These are phyloP conservation scores for Leucaena leucocephala DNA, from an alignment of 306 rosid genomes.

Conservation along the genomic window DNA sequence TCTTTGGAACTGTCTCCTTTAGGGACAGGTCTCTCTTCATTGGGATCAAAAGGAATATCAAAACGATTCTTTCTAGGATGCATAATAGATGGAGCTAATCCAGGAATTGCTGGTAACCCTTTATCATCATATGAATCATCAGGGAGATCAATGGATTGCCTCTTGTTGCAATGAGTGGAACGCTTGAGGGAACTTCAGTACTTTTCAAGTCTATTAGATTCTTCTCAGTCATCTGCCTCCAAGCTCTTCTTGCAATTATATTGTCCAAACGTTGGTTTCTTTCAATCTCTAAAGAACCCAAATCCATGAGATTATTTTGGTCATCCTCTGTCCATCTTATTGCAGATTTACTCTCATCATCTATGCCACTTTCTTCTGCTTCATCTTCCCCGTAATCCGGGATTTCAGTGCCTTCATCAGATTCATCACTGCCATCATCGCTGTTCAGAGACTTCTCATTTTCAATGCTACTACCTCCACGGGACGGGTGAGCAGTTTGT, in stretches of 20 bases:
- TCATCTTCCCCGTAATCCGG: conserved; percentile 66
- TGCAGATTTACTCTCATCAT: conserved; percentile 96
- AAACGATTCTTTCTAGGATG: conserved; percentile 89
- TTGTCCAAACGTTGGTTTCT: conserved; percentile 90
- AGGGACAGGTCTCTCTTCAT: conserved; percentile 92
- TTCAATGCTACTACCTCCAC: conserved; percentile 58
- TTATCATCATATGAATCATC: conserved; percentile 57
- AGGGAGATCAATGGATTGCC: conserved; percentile 80
- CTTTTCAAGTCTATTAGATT: conserved; percentile 82
- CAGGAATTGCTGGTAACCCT: conserved; percentile 94
- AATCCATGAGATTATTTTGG: conserved; percentile 91
- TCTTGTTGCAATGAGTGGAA: conserved; percentile 68
- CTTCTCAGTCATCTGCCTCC: conserved; percentile 72
- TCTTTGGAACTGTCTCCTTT: conserved; percentile 70
- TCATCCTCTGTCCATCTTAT: conserved; percentile 98
- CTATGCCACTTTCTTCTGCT: conserved; percentile 63
- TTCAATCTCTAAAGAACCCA: conserved; percentile 88
- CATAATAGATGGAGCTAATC: conserved; percentile 92
- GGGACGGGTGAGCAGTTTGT: conserved; percentile 48
- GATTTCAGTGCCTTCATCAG: conserved; percentile 61
- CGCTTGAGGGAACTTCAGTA: conserved; percentile 64
- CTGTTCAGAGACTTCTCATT: conserved; percentile 65
- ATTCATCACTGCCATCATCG: conserved; percentile 55
- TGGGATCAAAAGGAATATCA: conserved; percentile 87
- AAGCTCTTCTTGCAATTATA: conserved; percentile 84